Evolutionary conservation across 768 basidiomycete species (phyloP).

Genomic region (Crepidotus variabilis): DNA sequence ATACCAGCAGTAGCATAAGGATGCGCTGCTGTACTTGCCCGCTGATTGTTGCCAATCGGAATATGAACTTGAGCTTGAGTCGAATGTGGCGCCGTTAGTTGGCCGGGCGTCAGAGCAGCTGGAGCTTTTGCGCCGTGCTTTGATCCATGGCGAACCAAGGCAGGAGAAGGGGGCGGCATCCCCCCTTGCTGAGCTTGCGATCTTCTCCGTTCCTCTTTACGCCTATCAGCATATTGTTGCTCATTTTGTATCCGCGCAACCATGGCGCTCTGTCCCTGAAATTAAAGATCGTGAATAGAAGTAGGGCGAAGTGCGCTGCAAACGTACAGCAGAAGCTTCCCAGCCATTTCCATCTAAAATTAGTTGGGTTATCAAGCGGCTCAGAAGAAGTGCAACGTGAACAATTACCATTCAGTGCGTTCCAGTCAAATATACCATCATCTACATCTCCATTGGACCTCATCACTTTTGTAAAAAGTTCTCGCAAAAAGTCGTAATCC

Average conservation of each 20-base stretch:
- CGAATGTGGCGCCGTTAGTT: slow-evolving; percentile 61
- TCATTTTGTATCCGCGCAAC: slow-evolving; percentile 59
- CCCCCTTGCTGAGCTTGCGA: slow-evolving; percentile 54
- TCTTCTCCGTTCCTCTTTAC: slow-evolving; percentile 67
- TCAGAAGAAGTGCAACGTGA: slow-evolving; percentile 1
- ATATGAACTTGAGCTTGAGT: slow-evolving; percentile 73
- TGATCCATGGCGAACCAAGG: slow-evolving; percentile 72
- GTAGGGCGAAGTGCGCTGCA: neutral
- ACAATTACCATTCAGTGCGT: slow-evolving; percentile 72
- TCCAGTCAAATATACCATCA: slow-evolving; percentile 97
- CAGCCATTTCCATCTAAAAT: slow-evolving; percentile 83
- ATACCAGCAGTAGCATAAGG: slow-evolving; percentile 64
- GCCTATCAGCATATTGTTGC: slow-evolving; percentile 48
- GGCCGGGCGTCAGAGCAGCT: slow-evolving; percentile 56
- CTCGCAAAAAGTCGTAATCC: slow-evolving; percentile 97
- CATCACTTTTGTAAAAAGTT: slow-evolving; percentile 90
- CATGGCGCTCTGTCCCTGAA: slow-evolving; percentile 61
- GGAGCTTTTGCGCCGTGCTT: slow-evolving; percentile 61
- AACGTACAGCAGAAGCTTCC: slow-evolving; percentile 76
- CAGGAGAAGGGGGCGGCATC: slow-evolving; percentile 70
- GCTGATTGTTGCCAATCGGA: slow-evolving; percentile 54
- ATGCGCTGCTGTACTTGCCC: slow-evolving; percentile 48
- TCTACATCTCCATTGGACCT: slow-evolving; percentile 89
- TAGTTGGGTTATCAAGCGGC: slow-evolving; percentile 6
- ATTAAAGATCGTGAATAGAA: slow-evolving; percentile 5